Percentiles rank a stretch among this genome's conserved stretches.
Conservation (phyloP, 371 early-diverging fungal genomes). For the Gilbertella persicaria region DNA sequence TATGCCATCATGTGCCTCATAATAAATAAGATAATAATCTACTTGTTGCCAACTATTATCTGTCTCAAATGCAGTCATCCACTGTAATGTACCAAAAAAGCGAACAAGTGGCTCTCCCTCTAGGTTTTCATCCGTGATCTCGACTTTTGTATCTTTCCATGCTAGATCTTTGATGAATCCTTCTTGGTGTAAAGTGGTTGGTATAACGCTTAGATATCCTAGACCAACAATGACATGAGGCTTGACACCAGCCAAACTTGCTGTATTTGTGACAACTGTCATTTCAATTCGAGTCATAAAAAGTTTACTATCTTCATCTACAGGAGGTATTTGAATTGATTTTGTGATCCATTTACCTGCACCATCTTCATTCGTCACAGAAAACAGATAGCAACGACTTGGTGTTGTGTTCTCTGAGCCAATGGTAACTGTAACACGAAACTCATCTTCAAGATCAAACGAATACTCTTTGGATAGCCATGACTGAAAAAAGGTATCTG, state of each 20-base stretch:
- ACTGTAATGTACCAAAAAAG: constrained; percentile 16
- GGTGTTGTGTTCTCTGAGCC: not conserved
- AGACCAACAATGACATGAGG: constrained; percentile 12
- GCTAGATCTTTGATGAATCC: constrained; percentile 41
- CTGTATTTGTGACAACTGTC: constrained; percentile 9
- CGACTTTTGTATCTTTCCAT: constrained; percentile 70
- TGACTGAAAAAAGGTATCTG: not conserved
- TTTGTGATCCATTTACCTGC: constrained; percentile 19
- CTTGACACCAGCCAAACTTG: constrained; percentile 4
- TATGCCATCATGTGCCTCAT: not conserved
- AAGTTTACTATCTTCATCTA: not conserved
- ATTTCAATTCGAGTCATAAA: constrained; percentile 8
- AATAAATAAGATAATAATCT: constrained; percentile 9
- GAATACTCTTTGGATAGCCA: not conserved
- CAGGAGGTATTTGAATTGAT: constrained; percentile 8
- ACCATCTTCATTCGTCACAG: constrained; percentile 8
- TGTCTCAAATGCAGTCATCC: not conserved
- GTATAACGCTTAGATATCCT: constrained; percentile 21
- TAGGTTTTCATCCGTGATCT: too few species aligned
- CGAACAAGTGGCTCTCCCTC: too few species aligned
- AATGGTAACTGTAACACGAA: constrained; percentile 1
- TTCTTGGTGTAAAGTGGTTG: constrained; percentile 37
- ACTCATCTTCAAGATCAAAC: constrained; percentile 2
- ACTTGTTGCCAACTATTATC: constrained; percentile 5
- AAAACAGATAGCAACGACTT: constrained; percentile 11